Percentiles rank a stretch among this genome's conserved stretches.
Conservation (phyloP, 345 rosid genomes). For the Anastatica hierochuntica region DNA sequence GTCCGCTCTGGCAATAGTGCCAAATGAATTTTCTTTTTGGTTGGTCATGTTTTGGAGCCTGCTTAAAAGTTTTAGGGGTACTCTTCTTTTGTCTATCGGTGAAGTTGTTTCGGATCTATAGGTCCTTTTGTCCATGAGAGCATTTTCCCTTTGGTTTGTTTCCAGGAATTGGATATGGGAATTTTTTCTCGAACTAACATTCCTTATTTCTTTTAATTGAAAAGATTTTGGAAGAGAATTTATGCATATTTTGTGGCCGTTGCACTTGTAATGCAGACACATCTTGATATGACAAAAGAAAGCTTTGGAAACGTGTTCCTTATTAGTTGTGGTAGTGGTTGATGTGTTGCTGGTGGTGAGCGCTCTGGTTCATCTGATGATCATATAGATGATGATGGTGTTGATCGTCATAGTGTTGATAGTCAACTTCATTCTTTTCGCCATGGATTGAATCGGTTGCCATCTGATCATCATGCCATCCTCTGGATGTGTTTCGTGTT, state of each 20-base stretch:
- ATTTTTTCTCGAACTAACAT: not conserved
- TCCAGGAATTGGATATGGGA: not conserved
- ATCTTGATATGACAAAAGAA: not conserved
- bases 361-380: slow-evolving; percentile 25
- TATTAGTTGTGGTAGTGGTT: slow-evolving; percentile 29
- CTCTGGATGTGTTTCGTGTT: slow-evolving; percentile 43
- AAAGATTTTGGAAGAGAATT: slow-evolving; percentile 1
- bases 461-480: slow-evolving; percentile 42
- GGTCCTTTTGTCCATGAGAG: too few relatives aligned
- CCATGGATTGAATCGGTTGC: slow-evolving; percentile 29
- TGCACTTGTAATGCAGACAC: not conserved
- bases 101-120: not conserved
- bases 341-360: slow-evolving; percentile 35
- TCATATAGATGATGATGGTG: slow-evolving; percentile 31
- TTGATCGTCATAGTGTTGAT: slow-evolving; percentile 28
- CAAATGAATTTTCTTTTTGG: slow-evolving; percentile 12
- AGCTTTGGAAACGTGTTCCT: slow-evolving; percentile 1
- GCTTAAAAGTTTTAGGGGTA: slow-evolving; percentile 23
- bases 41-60: slow-evolving; percentile 27
- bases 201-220: too few relatives aligned
- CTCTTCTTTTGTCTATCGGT: slow-evolving; percentile 23
- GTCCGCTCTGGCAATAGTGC: slow-evolving; percentile 16
- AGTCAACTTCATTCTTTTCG: slow-evolving; percentile 30
- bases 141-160: not conserved
- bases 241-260: not conserved